Base-by-base conservation (phyloP, 192 early-diverging fungal genomes). In the Coemansia sp. region DNA sequence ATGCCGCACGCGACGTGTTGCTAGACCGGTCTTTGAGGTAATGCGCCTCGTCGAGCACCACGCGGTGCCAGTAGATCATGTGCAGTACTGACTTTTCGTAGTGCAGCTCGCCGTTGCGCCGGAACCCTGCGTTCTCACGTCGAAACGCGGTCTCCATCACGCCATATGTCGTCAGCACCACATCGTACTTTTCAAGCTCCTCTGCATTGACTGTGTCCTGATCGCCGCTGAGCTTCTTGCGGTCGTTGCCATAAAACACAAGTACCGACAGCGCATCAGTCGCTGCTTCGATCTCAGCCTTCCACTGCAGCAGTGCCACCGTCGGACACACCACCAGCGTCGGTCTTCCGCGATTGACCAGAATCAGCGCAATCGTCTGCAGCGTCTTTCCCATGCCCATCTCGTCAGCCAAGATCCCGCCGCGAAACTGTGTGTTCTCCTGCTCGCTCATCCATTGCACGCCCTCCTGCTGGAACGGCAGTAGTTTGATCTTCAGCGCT, bases 361-460 rank as follows among this genome's bases (percentile, higher is more conserved):
- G 77, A 21, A 97, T 60, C 18, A 97, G 79, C 7, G 88, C 86
- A 24, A 97, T 93, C 49, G 89, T 90, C 68, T 96, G 93, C 64
- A 97, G 90, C 3, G 95, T 97, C 74, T 97, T 97, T 51, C 92
- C 90, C 90, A 90, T 90, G 21, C 93, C 93, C 93, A 95, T 97
- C 59, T 94, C 90, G 76, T 93, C 90, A 23, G 87, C 88, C 24
- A 90, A 74, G 15, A 92, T 89, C 3, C 92, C 91, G n/a, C 92
- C 90, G 42, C 82, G 79, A 61, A 86, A 88, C 78, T 83, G 52
- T n/a, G 69, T 83, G 37, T 67, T 63, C 62, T 97, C 93, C 56
- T 97, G 93, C 24, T 83, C 70, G 4, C 74, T 40, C 87, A 97
- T 87, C 93, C 93, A 98, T 38, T 76, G 79, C 56, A 96, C 75